phyloP scores from a whole-genome alignment of 2,329 filamentous ascomycete genomes.

The Amauroascus verrucosus region DNA sequence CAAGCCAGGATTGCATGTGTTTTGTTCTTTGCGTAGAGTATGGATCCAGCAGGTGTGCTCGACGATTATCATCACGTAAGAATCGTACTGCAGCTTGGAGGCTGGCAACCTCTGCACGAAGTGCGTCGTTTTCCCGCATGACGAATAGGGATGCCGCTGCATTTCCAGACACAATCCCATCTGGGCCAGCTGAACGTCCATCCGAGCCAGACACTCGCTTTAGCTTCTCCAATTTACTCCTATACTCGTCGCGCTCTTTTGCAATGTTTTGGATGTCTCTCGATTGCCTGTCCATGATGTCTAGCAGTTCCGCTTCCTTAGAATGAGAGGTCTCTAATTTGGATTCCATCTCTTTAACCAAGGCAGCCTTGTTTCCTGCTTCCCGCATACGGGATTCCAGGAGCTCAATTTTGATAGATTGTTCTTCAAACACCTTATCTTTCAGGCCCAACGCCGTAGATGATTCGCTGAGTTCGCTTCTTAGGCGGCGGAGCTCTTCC shows the following conservation, averaged over 20 bases:
- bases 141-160: constrained; percentile 33
- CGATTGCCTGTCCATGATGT: constrained; percentile 28
- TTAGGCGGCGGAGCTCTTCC: constrained; percentile 69
- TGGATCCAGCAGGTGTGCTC: constrained; percentile 32
- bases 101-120: constrained; percentile 34
- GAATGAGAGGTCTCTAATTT: constrained; percentile 33
- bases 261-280: constrained; percentile 31
- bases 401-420: constrained; percentile 85
- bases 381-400: constrained; percentile 81
- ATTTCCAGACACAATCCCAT: constrained; percentile 25
- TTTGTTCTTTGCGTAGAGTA: constrained; percentile 34
- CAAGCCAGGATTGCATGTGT: constrained; percentile 36
- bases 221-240: constrained; percentile 34
- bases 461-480: constrained; percentile 68
- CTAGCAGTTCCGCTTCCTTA: constrained; percentile 27
- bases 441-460: constrained; percentile 60
- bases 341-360: constrained; percentile 36
- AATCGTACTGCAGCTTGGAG: constrained; percentile 40
- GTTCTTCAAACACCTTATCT: constrained; percentile 74
- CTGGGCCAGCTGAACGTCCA: constrained; percentile 28
- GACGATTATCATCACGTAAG: constrained; percentile 37
- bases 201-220: constrained; percentile 34
- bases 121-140: constrained; percentile 36
- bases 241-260: constrained; percentile 34
- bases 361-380: constrained; percentile 61